Evolutionary conservation across 192 early-diverging fungal species (phyloP).

Genomic region (Rhizophagus sp.): DNA sequence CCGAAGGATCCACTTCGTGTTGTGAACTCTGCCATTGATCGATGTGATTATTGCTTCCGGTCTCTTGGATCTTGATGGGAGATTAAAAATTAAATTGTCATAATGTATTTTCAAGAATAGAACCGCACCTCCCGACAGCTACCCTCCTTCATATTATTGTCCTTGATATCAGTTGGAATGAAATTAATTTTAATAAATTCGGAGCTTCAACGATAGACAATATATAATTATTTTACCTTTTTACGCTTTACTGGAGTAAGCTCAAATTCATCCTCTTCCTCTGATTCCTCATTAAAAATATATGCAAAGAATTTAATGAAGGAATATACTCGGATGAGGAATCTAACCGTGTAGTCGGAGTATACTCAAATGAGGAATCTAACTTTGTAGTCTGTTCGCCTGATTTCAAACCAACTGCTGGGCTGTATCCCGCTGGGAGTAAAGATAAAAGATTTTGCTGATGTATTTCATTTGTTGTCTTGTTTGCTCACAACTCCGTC

Average conservation of each 20-base stretch:
- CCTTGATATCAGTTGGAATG: conserved; percentile 8
- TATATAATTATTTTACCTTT: conserved; percentile 27
- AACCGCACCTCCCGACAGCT: not conserved
- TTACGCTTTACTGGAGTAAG: conserved; percentile 3
- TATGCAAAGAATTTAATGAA: conserved; percentile 26
- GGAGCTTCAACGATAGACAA: conserved; percentile 12
- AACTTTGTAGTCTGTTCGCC: conserved; percentile 1
- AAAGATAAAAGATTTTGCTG: not conserved
- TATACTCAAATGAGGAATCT: conserved; percentile 31
- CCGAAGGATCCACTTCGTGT: not conserved
- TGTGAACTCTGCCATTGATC: conserved; percentile 21
- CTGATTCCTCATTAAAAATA: conserved; percentile 16
- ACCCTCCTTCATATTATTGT: conserved; percentile 20
- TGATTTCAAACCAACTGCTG: not conserved
- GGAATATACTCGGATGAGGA: no score
- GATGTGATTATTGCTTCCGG: conserved; percentile 18
- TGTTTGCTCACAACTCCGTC: not conserved
- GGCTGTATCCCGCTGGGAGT: not conserved
- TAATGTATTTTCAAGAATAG: conserved; percentile 18
- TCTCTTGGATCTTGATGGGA: conserved; percentile 9
- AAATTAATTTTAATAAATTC: conserved; percentile 25
- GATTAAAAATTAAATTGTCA: conserved; percentile 22
- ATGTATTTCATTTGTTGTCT: not conserved
- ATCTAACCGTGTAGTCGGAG: not conserved
- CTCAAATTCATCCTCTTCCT: not conserved